These are phyloP conservation scores for Annulohypoxylon nitens DNA, from an alignment of 495 filamentous ascomycete genomes.

Conservation along the genomic window DNA sequence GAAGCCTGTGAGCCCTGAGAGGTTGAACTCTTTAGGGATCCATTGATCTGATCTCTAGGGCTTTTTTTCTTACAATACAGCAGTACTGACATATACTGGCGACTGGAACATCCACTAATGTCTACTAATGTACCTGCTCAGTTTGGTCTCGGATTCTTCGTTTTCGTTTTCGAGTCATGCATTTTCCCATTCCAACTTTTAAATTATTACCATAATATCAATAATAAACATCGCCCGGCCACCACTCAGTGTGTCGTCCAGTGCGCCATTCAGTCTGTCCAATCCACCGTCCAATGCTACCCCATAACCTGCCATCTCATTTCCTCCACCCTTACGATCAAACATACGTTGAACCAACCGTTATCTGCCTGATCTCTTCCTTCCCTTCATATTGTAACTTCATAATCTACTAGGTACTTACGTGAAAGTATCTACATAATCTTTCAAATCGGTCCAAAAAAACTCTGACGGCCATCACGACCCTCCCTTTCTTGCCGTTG, in stretches of 20 bases:
- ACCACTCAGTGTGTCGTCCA: background rate
- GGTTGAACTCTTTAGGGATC: background rate
- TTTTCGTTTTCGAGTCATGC: constrained; percentile 11
- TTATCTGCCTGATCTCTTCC: constrained; percentile 11
- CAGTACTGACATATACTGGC: too few relatives aligned
- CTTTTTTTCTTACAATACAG: too few relatives aligned
- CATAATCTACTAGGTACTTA: constrained; percentile 11
- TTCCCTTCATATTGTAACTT: constrained; percentile 14
- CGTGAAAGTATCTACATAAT: background rate
- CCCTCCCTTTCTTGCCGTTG: constrained; percentile 9
- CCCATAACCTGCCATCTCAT: constrained; percentile 15
- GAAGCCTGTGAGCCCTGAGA: background rate
- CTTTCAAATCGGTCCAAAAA: background rate
- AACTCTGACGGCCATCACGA: background rate
- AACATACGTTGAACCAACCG: constrained; percentile 4
- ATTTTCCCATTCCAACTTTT: constrained; percentile 23
- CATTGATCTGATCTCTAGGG: background rate
- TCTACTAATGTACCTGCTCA: too few relatives aligned
- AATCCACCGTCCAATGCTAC: constrained; percentile 22
- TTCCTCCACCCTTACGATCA: constrained; percentile 23
- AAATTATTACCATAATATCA: constrained; percentile 7
- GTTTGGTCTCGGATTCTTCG: constrained; percentile 8
- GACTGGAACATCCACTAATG: too few relatives aligned
- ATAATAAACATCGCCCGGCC: constrained; percentile 10
- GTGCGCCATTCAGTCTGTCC: background rate